These are phyloP conservation scores for Colletotrichum zoysiae DNA, from an alignment of 2,329 filamentous ascomycete species.

Conservation along the genomic window DNA sequence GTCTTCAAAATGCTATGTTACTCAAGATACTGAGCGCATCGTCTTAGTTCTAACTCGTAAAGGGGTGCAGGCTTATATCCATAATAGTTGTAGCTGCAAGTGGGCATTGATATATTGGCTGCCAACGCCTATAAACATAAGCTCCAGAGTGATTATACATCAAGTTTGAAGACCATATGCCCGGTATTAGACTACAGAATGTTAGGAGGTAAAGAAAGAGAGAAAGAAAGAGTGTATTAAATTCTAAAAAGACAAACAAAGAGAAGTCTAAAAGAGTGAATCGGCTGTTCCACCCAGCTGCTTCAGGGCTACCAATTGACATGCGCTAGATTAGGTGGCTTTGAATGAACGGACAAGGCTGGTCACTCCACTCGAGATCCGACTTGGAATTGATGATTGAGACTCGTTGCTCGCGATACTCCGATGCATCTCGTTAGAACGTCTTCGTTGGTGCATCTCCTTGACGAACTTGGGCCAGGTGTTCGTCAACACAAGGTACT, in stretches of 20 bases:
- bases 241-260: no score
- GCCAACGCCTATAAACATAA: neutral
- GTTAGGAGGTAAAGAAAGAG: neutral
- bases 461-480: slow-evolving; percentile 73
- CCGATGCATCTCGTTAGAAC: slow-evolving; percentile 43
- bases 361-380: slow-evolving; percentile 35
- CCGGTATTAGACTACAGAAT: neutral
- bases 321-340: neutral
- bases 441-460: slow-evolving; percentile 46
- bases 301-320: neutral
- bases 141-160: neutral
- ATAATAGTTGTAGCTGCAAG: neutral
- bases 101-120: neutral
- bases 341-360: slow-evolving; percentile 17
- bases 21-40: accelerated
- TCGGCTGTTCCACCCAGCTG: neutral
- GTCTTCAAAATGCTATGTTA: neutral
- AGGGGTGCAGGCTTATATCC: neutral
- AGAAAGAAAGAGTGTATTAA: neutral
- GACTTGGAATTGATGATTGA: slow-evolving; percentile 40
- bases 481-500: slow-evolving; percentile 76
- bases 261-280: neutral
- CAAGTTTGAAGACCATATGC: neutral
- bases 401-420: slow-evolving; percentile 43
- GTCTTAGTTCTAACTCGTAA: neutral